Conservation (phyloP, 805 yeast species). For the Kodamaea nitidulidarum region DNA sequence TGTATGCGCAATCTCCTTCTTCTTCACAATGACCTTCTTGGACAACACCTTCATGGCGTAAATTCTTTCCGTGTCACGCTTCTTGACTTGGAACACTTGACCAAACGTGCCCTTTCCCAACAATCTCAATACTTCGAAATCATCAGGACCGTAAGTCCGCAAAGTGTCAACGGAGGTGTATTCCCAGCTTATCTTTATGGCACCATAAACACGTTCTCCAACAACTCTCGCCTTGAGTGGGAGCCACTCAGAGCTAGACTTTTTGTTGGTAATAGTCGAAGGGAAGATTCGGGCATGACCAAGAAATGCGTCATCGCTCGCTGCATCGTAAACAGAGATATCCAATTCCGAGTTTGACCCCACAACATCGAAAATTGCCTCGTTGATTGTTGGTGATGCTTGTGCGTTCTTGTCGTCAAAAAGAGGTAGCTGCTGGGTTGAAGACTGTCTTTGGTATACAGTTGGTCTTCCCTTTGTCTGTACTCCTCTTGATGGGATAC, state of each 20-base stretch:
- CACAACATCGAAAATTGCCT: constrained; percentile 87
- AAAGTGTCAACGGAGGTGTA: constrained; percentile 62
- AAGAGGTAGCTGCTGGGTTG: constrained; percentile 32
- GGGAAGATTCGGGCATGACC: constrained; percentile 82
- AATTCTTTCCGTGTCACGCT: constrained; percentile 82
- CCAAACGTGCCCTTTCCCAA: constrained; percentile 98
- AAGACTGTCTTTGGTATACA: constrained; percentile 37
- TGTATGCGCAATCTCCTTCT: constrained; percentile 97
- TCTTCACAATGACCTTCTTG: constrained; percentile 91
- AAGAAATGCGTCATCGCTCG: constrained; percentile 73
- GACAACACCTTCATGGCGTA: constrained; percentile 97
- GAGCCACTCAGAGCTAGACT: constrained; percentile 64
- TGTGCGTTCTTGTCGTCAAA: constrained; percentile 13
- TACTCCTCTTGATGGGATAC: constrained; percentile 11
- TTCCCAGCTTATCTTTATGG: constrained; percentile 69
- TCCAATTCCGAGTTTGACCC: constrained; percentile 81
- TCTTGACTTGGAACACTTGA: constrained; percentile 92
- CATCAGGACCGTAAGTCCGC: constrained; percentile 86
- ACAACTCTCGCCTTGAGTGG: constrained; percentile 66
- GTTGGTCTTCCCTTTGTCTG: constrained; percentile 24
- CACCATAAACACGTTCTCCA: constrained; percentile 76
- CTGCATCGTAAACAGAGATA: constrained; percentile 86
- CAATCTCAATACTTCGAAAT: constrained; percentile 85
- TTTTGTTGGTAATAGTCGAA: constrained; percentile 39
- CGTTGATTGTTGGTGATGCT: constrained; percentile 71